These are phyloP conservation scores for Massarina eburnea DNA, from an alignment of 2,329 filamentous ascomycete species.

Conservation along the genomic window DNA sequence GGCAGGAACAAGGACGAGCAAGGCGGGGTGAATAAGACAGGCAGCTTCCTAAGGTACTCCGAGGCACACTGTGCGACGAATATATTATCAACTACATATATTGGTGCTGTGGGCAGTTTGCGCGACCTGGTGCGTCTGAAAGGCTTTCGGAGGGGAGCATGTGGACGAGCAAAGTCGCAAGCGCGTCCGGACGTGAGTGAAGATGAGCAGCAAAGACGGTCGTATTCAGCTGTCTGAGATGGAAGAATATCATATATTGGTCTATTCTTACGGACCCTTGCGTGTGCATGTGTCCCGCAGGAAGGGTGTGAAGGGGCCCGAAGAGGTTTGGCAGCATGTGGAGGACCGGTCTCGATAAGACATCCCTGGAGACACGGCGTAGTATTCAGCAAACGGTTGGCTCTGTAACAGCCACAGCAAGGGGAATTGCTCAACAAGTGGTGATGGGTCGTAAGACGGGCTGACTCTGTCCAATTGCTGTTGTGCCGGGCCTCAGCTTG, in stretches of 20 bases:
- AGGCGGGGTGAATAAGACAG: neutral
- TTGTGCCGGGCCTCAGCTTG: slow-evolving; percentile 31
- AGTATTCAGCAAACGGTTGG: slow-evolving; percentile 24
- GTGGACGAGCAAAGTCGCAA: neutral
- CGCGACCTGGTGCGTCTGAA: slow-evolving; percentile 3
- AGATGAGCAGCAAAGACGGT: slow-evolving; percentile 4
- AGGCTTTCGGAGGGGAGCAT: slow-evolving; percentile 6
- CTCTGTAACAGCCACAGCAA: slow-evolving; percentile 23
- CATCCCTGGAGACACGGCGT: slow-evolving; percentile 18
- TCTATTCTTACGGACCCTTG: slow-evolving; percentile 27
- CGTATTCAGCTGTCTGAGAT: slow-evolving; percentile 14
- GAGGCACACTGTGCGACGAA: neutral
- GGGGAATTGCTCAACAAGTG: slow-evolving; percentile 21
- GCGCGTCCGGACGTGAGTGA: slow-evolving; percentile 1
- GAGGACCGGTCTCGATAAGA: slow-evolving; percentile 36
- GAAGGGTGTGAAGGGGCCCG: slow-evolving; percentile 26
- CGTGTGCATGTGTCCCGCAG: slow-evolving; percentile 26
- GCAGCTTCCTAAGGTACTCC: neutral
- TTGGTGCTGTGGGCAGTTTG: slow-evolving; percentile 17
- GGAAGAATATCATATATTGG: slow-evolving; percentile 28
- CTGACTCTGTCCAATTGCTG: neutral
- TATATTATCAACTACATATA: slow-evolving; percentile 9
- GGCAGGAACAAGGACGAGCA: neutral
- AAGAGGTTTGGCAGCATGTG: slow-evolving; percentile 24
- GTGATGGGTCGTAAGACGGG: neutral